Evolutionary conservation across 768 basidiomycete species (phyloP).

Genomic region (Zangia roseola): DNA sequence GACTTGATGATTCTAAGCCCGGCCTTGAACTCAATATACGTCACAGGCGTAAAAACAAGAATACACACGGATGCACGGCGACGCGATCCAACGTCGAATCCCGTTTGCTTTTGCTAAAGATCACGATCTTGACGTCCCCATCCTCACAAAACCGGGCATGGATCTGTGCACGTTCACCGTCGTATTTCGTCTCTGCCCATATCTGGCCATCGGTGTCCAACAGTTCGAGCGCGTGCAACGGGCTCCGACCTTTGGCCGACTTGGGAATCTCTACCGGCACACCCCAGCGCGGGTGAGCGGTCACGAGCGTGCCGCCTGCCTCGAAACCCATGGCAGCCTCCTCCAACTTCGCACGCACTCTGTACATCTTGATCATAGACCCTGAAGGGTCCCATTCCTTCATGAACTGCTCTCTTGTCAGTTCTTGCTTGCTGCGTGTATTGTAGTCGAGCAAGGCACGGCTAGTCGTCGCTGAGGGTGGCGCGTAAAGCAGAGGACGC

Average conservation of each 20-base stretch:
- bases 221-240: constrained; percentile 51
- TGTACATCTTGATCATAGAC: constrained; percentile 53
- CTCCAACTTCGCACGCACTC: constrained; percentile 55
- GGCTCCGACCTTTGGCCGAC: constrained; percentile 69
- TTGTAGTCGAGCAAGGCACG: constrained; percentile 56
- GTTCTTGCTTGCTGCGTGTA: constrained; percentile 48
- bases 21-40: not conserved
- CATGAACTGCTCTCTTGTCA: constrained; percentile 68
- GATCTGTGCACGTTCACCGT: constrained; percentile 93
- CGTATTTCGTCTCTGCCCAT: constrained; percentile 93
- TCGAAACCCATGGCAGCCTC: constrained; percentile 51
- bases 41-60: not conserved
- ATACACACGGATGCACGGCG: constrained; percentile 52
- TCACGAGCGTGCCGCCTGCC: constrained; percentile 23
- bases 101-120: constrained; percentile 86
- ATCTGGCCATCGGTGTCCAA: constrained; percentile 34
- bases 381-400: constrained; percentile 63
- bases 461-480: constrained; percentile 45
- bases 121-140: constrained; percentile 51
- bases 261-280: constrained; percentile 78
- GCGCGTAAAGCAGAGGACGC: constrained; percentile 73
- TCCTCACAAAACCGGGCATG: constrained; percentile 59
- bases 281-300: constrained; percentile 48
- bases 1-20: constrained; percentile 53
- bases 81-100: constrained; percentile 77